phyloP scores from a whole-genome alignment of 2,329 filamentous ascomycete genomes.

The Ascochyta pisi region DNA sequence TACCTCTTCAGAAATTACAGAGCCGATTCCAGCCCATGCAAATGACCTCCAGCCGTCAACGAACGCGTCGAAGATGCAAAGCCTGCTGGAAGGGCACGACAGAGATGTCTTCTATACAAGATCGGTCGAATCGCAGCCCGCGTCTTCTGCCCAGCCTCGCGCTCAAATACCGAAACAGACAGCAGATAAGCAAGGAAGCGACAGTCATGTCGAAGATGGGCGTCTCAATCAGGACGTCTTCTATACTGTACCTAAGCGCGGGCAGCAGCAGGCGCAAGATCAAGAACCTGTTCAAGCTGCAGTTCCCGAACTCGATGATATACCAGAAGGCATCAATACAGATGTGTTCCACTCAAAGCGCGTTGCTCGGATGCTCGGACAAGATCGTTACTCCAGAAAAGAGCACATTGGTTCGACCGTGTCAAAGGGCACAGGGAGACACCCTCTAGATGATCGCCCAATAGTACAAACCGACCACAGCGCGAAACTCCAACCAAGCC shows the following conservation, averaged over 20 bases:
- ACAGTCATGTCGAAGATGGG: slow-evolving; percentile 50
- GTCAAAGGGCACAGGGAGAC: slow-evolving; percentile 37
- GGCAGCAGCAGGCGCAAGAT: slow-evolving; percentile 25
- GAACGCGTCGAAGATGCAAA: slow-evolving; percentile 29
- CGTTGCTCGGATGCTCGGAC: slow-evolving; percentile 63
- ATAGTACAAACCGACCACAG: slow-evolving; percentile 47
- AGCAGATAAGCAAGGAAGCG: slow-evolving; percentile 54
- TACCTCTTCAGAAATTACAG: slow-evolving; percentile 54
- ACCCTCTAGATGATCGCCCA: slow-evolving; percentile 47
- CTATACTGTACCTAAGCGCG: slow-evolving; percentile 48
- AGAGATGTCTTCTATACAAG: slow-evolving; percentile 65
- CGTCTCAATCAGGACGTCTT: slow-evolving; percentile 64
- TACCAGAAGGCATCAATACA: slow-evolving; percentile 65
- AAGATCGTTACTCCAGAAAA: slow-evolving; percentile 48
- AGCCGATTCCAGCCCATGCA: slow-evolving; percentile 61
- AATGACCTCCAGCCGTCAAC: slow-evolving; percentile 53
- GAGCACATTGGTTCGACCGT: slow-evolving; percentile 38
- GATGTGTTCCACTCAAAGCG: slow-evolving; percentile 68
- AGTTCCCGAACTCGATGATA: slow-evolving; percentile 50
- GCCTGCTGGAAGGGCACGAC: slow-evolving; percentile 51
- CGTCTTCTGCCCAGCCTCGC: slow-evolving; percentile 61
- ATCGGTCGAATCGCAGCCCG: slow-evolving; percentile 55
- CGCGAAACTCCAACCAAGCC: slow-evolving; percentile 41
- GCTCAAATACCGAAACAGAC: slow-evolving; percentile 62
- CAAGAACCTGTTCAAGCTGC: slow-evolving; percentile 37